Evolutionary conservation across 129 eudicot genomes (phyloP).

Genomic region (Chrysanthemum makinoi): DNA sequence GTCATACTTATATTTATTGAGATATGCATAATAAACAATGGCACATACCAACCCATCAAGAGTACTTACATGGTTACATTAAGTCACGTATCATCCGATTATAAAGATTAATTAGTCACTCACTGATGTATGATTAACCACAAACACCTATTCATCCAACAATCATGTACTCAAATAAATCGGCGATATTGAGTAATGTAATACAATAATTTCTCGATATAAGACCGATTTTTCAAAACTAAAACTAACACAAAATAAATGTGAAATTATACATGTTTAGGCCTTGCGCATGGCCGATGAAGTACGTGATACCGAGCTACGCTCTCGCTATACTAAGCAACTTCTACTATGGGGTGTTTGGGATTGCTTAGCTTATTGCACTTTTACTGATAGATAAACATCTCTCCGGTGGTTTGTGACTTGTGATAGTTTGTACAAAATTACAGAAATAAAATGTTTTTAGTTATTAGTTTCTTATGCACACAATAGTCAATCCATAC

Average conservation of each 20-base stretch:
- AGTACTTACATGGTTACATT: slow-evolving; percentile 98
- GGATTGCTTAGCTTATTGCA: no score
- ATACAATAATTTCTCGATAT: slow-evolving; percentile 6
- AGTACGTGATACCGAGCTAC: slow-evolving; percentile 83
- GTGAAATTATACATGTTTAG: slow-evolving; percentile 59
- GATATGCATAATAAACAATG: not conserved
- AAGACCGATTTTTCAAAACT: not conserved
- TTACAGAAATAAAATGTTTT: no score
- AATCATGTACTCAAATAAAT: not conserved
- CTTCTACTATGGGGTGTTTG: no score
- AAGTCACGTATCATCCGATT: slow-evolving; percentile 93
- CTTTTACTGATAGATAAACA: no score
- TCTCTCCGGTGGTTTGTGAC: no score
- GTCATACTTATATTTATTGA: slow-evolving; percentile 4
- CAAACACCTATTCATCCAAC: slow-evolving; percentile 70
- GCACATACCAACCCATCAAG: slow-evolving; percentile 97
- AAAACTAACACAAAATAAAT: not conserved
- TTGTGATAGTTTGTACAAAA: no score
- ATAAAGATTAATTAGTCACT: slow-evolving; percentile 75
- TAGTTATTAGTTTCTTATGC: no score
- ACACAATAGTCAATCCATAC: no score
- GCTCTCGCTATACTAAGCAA: no score
- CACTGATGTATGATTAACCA: slow-evolving; percentile 98
- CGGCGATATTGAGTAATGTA: slow-evolving; percentile 1
- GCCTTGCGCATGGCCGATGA: slow-evolving; percentile 87